Conservation (phyloP, 257 asterid genomes). For the Petunia secreta region DNA sequence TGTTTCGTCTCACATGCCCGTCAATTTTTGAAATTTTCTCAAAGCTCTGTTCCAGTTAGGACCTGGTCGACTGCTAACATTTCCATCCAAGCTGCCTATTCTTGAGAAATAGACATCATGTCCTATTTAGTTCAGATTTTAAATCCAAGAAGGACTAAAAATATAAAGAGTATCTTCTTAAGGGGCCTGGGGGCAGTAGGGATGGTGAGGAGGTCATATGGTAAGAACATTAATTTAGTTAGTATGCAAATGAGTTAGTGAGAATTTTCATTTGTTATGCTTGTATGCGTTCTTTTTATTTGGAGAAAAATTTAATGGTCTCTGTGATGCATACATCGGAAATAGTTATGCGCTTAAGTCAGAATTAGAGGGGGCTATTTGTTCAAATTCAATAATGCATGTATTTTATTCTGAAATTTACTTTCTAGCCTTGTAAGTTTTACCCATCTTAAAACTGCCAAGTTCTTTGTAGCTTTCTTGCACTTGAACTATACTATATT, state of each 20-base stretch:
- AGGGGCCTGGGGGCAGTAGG: not conserved
- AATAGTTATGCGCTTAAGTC: conserved; percentile 9
- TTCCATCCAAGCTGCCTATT: not conserved
- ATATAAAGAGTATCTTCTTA: not conserved
- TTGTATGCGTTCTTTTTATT: not conserved
- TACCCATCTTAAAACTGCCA: not conserved
- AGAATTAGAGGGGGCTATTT: not conserved
- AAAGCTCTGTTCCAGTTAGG: conserved; percentile 10
- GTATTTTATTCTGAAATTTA: conserved; percentile 11
- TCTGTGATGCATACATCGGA: not conserved
- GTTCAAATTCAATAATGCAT: not conserved
- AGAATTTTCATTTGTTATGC: not conserved
- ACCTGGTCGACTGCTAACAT: not conserved
- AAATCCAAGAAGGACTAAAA: not conserved
- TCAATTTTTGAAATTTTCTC: not conserved
- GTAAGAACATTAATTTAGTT: conserved; percentile 12
- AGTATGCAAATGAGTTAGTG: not conserved
- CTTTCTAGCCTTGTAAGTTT: not conserved
- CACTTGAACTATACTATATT: conserved; percentile 3
- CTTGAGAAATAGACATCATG: not conserved
- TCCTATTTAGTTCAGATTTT: not conserved
- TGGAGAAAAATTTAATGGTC: not conserved
- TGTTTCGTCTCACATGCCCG: not conserved
- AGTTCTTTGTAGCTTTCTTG: not conserved
- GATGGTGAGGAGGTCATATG: conserved; percentile 8